Base-by-base conservation (phyloP, 2,329 filamentous ascomycete genomes). In the Ophiostoma piceae region DNA sequence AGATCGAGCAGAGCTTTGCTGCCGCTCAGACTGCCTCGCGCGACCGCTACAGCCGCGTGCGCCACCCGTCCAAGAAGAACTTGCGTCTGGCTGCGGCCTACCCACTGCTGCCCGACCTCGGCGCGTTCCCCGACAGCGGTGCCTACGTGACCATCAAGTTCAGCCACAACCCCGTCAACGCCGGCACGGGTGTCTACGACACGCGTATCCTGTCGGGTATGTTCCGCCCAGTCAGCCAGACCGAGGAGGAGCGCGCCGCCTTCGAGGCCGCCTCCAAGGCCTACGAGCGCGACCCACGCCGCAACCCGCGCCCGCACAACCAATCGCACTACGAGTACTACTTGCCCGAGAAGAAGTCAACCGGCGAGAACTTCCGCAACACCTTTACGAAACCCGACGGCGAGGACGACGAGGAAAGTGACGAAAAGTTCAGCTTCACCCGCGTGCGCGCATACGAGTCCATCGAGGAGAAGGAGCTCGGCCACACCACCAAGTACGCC, bases 141-240 rank as follows among this genome's bases (percentile, higher is more conserved):
- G 87, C 88, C 72, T 91, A 90, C 76, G 85, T 90, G 73, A 87
- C 88, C 16, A 83, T 90, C 79, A 90, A 90, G 78, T 90, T 90
- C 78, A 83, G 84, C 68, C 87, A 84, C 73, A 89, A 88, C 76
- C 88, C 88, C 3, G 84, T 90, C 19, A 84, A 89, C 37, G 64
- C 73, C 29, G 71, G 73, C 69, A 79, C 84, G 11, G 80, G 82
- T 69, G 79, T 79, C 64, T 90, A 89, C 77, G 87, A 90, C 76
- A 81, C 80, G 67, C 87, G 88, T 51, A 81, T 91, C 35, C 83
- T 88, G 66, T 84, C 83, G 74, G 85, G 85, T 73, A 78, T 91
- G 70, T 83, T 91, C 74, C 84, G 84, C 73, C 88, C 88, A 32
- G 83, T 88, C 71, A 84, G 87, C 68, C 81, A 82, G 70, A 84